Evolutionary conservation across 805 yeast genomes (phyloP), one percentile per base, ranked within the genome.

Genomic region (Candida coquimbonensis): DNA sequence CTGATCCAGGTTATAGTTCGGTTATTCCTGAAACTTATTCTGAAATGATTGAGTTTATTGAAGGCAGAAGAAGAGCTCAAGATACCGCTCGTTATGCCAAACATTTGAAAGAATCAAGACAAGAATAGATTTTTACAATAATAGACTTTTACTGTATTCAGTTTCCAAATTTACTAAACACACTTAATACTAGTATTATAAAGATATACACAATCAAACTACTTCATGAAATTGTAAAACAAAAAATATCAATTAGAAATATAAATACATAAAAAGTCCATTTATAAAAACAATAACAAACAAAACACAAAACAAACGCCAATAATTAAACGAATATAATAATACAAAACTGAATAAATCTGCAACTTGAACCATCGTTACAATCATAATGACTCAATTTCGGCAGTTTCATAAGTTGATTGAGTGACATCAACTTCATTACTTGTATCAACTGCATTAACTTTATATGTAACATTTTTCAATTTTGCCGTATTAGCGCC

Each of bases 1-100:
- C 49, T 5, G 54, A 54, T 36, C 83, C 83, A 19, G 83, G 84
- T n/a, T 81, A 75, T 55, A 76, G 81, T 40, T 77, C 87, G 3
- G 91, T 90, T 42, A 70, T 90, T 42, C 97, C 97, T 5, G 85
- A 85, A 61, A 79, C 95, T 1, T 90, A 90, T 60, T 76, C 81
- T 26, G 97, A 90, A 64, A 90, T 89, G 95, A 88, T 90, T 81
- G 84, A 80, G 54, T 90, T 84, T 60, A 75, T 90, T 16, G 90
- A 85, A 58, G 97, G 95, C 26, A 80, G 95, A 67, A 83, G 97
- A 70, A 80, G 95, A 65, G 95, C 96, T 5, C 73, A 73, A 46
- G 95, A 83, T 42, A 87, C 95, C 19, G 90, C 93, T 27, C 69
- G 72, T 41, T 84, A 78, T 61, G 87, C 73, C 14, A 66, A 64